Base-by-base conservation (phyloP, 2,329 filamentous ascomycete genomes). In the Aaosphaeria arxii region DNA sequence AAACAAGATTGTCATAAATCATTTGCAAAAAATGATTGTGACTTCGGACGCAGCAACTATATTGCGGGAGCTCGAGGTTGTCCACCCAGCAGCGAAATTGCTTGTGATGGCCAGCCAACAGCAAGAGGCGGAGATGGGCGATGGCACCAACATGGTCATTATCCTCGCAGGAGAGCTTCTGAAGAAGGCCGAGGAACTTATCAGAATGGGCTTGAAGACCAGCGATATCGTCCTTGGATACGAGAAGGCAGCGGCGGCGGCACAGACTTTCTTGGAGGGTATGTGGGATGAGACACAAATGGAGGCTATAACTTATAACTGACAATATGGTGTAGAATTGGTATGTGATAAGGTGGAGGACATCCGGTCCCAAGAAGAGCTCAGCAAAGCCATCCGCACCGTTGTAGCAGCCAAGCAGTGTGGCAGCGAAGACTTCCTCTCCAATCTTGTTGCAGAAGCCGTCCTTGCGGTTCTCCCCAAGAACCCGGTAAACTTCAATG, bases 1-100 rank as follows among this genome's bases (percentile, higher is more conserved):
- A 74, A 99, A 99, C 81, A 99, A 99, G 80, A 91, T 99, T 69
- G 90, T 99, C 77, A 97, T 99, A 81, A 99, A 99, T 80, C 95
- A 99, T 77, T 82, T 99, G 55, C 90, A 96, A 74, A 99, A 99
- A 82, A 96, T 99, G 94, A 95, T 96, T 63, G 81, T 99, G 57
- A 99, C 95, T 61, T 97, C 91, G 52, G 94, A 99, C 70, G 94
- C 94, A 57, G 94, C 94, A 58, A 97, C 94, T 40, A 99, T 99
- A 70, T 82, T 99, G 62, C 87, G 91, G 67, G 95, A 99, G 77
- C 85, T 99, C 72, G 94, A 99, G 67, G 94, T 99, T 54, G 91
- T 99, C 48, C 94, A 99, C 77, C 94, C 95, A 54, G 94, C 94
- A 49, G 95, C 94, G 44, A 99, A 99, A 78, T 81, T 99, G 56